Conservation (phyloP, 208 protist genomes). For the Angomonas ambiguus region DNA sequence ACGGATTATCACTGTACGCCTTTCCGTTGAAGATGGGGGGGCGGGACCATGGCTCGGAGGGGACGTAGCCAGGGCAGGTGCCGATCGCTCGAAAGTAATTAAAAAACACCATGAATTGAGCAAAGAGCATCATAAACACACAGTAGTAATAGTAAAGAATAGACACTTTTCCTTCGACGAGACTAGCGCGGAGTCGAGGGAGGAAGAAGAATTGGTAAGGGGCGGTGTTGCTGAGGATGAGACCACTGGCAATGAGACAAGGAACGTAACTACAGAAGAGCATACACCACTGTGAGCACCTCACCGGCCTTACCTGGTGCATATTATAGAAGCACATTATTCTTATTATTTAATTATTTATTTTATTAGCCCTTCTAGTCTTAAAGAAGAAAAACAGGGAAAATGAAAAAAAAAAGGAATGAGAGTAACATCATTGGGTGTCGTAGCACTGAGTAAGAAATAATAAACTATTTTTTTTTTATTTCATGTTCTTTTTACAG, state of each 20-base stretch:
- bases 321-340: slow-evolving; percentile 31
- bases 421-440: too few species aligned
- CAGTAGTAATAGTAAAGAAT: slow-evolving; percentile 60
- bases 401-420: slow-evolving; percentile 12
- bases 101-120: slow-evolving; percentile 50
- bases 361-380: neutral
- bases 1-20: slow-evolving; percentile 22
- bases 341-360: neutral
- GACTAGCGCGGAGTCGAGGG: slow-evolving; percentile 25
- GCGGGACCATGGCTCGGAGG: slow-evolving; percentile 21
- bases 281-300: slow-evolving; percentile 20
- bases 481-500: too few species aligned
- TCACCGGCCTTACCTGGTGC: slow-evolving; percentile 22
- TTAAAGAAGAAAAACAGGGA: slow-evolving; percentile 12
- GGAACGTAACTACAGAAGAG: slow-evolving; percentile 34
- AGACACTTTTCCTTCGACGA: slow-evolving; percentile 24
- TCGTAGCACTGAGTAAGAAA: too few species aligned
- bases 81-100: slow-evolving; percentile 32
- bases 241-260: slow-evolving; percentile 29
- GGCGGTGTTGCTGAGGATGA: slow-evolving; percentile 41
- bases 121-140: slow-evolving; percentile 32
- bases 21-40: slow-evolving; percentile 20
- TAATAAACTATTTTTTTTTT: too few species aligned
- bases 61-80: slow-evolving; percentile 34
- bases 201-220: slow-evolving; percentile 52